Base-by-base conservation (phyloP, 2,329 filamentous ascomycete species). In the Botrytis byssoidea region DNA sequence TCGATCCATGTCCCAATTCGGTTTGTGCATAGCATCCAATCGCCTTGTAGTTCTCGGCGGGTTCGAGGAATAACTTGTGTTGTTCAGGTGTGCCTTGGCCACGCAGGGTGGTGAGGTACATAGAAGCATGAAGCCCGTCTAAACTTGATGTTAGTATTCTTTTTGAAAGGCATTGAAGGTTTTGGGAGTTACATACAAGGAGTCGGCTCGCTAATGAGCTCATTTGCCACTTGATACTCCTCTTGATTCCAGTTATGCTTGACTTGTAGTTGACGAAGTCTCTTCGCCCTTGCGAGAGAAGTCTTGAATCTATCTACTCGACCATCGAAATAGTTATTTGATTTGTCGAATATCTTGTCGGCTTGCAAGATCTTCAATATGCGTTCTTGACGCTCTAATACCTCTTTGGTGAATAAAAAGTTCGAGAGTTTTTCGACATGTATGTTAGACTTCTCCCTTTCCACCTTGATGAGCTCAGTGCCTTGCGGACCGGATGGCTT, bases 21-120 rank as follows among this genome's bases (percentile, higher is more conserved):
- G 92, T 95, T 82, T 95, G 92, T 12, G 92, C 92, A 79, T 95
- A 95, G 79, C 92, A 94, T 71, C 92, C 92, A 77, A 94, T 92
- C 78, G 90, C 88, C 80, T 93, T 85, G 83, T 93, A 94, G 60
- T 87, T 87, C 77, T 89, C 85, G 1, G 92, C 92, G 55, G 85
- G 88, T 80, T 92, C 88, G 48, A 93, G 86, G 84, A 93, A 95
- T 73, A 90, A 85, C 81, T 92, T 89, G 78, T 92, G 90, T 81
- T 95, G 93, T 80, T 92, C 91, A 0, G 91, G 87, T 7, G 89
- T 92, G 42, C 90, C 89, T 84, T 94, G 92, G 77, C 92, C 91
- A 42, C 87, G 85, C 46, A 94, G 85, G 0, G 92, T 94, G 61
- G 90, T 88, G n/a, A 57, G 51, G 51, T 57, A 57, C 51, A 57